A percentile compares a stretch with the other conserved stretches of the same genome.
These are phyloP conservation scores for Gastrolobium bilobum DNA, from an alignment of 306 rosid species.

Conservation along the genomic window DNA sequence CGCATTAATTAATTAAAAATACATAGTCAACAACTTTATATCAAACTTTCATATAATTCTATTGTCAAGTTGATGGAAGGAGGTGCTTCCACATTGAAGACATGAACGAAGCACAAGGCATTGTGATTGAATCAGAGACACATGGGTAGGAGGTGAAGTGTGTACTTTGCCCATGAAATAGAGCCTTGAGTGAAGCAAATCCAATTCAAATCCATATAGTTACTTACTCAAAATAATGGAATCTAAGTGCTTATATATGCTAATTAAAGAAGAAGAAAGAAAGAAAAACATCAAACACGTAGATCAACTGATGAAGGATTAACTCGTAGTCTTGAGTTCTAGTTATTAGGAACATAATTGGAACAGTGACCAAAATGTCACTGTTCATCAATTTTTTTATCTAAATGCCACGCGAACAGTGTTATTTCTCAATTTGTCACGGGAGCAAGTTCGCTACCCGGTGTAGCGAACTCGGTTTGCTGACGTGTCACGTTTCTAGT, in stretches of 20 bases:
- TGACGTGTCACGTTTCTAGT: too few species aligned
- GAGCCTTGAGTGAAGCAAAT: neutral
- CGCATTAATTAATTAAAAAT: neutral
- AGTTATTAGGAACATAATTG: too few species aligned
- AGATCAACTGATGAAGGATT: too few species aligned
- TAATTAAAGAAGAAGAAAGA: neutral
- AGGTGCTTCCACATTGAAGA: slow-evolving; percentile 18
- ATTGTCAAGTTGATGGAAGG: neutral
- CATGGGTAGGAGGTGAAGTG: neutral
- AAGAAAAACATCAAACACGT: too few species aligned
- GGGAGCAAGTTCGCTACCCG: too few species aligned
- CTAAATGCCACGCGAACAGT: too few species aligned
- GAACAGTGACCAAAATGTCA: too few species aligned
- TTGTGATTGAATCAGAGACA: slow-evolving; percentile 30
- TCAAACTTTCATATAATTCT: neutral
- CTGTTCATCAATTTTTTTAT: too few species aligned
- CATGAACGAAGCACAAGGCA: neutral
- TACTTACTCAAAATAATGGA: neutral
- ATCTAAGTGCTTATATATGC: neutral
- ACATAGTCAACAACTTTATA: neutral
- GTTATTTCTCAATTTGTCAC: too few species aligned
- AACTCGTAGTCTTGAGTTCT: too few species aligned
- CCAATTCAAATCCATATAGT: neutral
- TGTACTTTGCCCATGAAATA: neutral
- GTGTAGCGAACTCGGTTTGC: too few species aligned